Evolutionary conservation across 1,139 yeast genomes (phyloP).

Genomic region (Wickerhamiella pararugosa): DNA sequence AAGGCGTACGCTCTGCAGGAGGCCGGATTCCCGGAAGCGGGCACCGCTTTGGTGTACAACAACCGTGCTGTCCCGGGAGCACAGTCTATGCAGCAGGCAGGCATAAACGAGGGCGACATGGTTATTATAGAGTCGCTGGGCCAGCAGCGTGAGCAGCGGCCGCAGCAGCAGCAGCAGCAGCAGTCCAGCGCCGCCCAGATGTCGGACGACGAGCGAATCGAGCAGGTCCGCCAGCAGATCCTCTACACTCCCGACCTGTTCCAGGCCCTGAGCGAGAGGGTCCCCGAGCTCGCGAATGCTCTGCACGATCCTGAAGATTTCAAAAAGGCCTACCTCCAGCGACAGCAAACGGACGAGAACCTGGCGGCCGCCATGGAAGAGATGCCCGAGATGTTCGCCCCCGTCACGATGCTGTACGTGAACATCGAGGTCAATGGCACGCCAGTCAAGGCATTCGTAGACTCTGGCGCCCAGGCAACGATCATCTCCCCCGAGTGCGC

Average conservation of each 20-base stretch:
- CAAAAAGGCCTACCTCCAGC: slow-evolving; percentile 37
- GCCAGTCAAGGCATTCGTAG: slow-evolving; percentile 83
- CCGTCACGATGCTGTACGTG: slow-evolving; percentile 72
- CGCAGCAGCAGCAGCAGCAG: slow-evolving; percentile 4
- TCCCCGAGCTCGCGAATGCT: slow-evolving; percentile 26
- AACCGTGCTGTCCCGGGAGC: slow-evolving; percentile 28
- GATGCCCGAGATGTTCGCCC: slow-evolving; percentile 78
- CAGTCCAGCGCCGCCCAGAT: slow-evolving; percentile 10
- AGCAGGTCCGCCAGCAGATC: slow-evolving; percentile 24
- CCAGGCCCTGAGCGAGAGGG: slow-evolving; percentile 22
- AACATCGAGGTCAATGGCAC: slow-evolving; percentile 63
- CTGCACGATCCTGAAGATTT: slow-evolving; percentile 42
- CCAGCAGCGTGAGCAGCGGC: slow-evolving; percentile 8
- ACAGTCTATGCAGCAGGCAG: slow-evolving; percentile 32
- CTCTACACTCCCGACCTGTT: slow-evolving; percentile 23
- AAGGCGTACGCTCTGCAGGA: slow-evolving; percentile 47
- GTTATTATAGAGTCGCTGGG: slow-evolving; percentile 28
- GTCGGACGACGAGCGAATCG: slow-evolving; percentile 18
- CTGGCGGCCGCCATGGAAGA: slow-evolving; percentile 67
- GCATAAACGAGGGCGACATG: slow-evolving; percentile 43
- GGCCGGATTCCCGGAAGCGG: slow-evolving; percentile 49
- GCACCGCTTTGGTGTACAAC: slow-evolving; percentile 22
- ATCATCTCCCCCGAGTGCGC: slow-evolving; percentile 69
- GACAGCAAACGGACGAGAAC: slow-evolving; percentile 65
- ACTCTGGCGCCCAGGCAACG: slow-evolving; percentile 89